A percentile compares a stretch with the other conserved stretches of the same genome.
Evolutionary conservation across 2,329 filamentous ascomycete genomes (phyloP).

Genomic region (Alternaria angustiovoidea): DNA sequence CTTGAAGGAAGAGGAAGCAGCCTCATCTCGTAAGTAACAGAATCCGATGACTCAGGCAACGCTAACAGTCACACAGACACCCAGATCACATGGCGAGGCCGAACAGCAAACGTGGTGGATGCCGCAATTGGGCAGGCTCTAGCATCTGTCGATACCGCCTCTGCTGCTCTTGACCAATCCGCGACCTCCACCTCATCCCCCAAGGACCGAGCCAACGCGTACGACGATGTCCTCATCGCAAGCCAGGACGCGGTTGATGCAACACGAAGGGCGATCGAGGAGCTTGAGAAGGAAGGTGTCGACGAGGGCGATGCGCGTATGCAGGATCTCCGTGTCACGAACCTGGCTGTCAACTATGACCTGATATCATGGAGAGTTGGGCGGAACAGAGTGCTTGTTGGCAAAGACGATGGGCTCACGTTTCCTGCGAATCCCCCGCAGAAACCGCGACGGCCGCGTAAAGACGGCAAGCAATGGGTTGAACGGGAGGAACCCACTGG

Average conservation of each 20-base stretch:
- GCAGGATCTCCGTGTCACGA: conserved; percentile 91
- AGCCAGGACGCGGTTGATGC: conserved; percentile 95
- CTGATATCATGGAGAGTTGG: conserved; percentile 95
- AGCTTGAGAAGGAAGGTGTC: conserved; percentile 82
- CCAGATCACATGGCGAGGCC: conserved; percentile 83
- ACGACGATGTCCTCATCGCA: conserved; percentile 87
- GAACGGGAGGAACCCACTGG: conserved; percentile 72
- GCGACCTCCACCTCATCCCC: conserved; percentile 53
- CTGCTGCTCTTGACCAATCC: conserved; percentile 59
- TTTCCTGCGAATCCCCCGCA: conserved; percentile 62
- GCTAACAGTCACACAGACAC: conserved; percentile 49
- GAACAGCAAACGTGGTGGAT: conserved; percentile 89
- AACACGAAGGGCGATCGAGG: conserved; percentile 91
- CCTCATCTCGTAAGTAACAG: conserved; percentile 57
- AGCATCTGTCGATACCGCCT: conserved; percentile 69
- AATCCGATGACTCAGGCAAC: background rate
- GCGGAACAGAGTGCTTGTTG: conserved; percentile 87
- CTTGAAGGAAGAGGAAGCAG: conserved; percentile 57
- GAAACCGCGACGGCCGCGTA: conserved; percentile 61
- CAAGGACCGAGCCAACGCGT: conserved; percentile 81
- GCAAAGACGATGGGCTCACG: conserved; percentile 78
- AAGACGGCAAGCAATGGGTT: conserved; percentile 56
- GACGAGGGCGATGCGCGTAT: conserved; percentile 84
- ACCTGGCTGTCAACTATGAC: conserved; percentile 91
- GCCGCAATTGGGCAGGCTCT: conserved; percentile 88